Conservation (phyloP, 495 filamentous ascomycete species). For the Penicillium lagena region DNA sequence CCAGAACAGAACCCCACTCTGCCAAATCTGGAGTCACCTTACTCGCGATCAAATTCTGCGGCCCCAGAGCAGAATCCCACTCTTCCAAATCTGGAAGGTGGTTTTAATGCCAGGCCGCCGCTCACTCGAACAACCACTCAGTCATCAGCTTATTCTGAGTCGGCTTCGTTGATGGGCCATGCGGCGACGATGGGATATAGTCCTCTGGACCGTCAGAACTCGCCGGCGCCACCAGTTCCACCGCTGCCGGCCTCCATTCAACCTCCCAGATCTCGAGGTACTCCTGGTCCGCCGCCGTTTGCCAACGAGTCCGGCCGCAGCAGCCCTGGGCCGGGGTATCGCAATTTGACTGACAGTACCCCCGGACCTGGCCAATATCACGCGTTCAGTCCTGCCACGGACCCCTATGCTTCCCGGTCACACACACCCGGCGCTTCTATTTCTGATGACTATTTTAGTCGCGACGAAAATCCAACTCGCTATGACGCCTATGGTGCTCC, state of each 20-base stretch:
- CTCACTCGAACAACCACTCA: conserved; percentile 16
- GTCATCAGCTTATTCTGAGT: conserved; percentile 19
- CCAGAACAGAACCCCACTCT: conserved; percentile 11
- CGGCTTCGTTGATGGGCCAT: conserved; percentile 12
- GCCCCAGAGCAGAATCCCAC: conserved; percentile 9
- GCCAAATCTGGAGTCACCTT: conserved; percentile 13
- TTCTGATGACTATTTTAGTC: conserved; percentile 4
- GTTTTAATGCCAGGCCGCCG: conserved; percentile 13
- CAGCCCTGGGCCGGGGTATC: conserved; percentile 4
- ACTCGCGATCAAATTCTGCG: conserved; percentile 12
- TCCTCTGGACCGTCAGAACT: conserved; percentile 11
- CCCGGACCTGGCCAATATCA: conserved; percentile 6
- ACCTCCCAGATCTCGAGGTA: conserved; percentile 5
- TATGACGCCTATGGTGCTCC: conserved; percentile 3
- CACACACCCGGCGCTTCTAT: not conserved
- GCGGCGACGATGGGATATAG: conserved; percentile 20
- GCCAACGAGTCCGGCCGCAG: not conserved
- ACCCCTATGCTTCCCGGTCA: conserved; percentile 7
- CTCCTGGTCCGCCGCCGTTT: conserved; percentile 4
- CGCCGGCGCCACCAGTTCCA: conserved; percentile 15
- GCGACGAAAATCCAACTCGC: not conserved
- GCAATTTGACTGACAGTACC: conserved; percentile 9
- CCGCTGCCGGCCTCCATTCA: conserved; percentile 11
- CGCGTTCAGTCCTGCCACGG: conserved; percentile 7
- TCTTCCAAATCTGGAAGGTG: conserved; percentile 14